phyloP scores from a whole-genome alignment of 345 rosid genomes.

The Noccaea caerulescens region DNA sequence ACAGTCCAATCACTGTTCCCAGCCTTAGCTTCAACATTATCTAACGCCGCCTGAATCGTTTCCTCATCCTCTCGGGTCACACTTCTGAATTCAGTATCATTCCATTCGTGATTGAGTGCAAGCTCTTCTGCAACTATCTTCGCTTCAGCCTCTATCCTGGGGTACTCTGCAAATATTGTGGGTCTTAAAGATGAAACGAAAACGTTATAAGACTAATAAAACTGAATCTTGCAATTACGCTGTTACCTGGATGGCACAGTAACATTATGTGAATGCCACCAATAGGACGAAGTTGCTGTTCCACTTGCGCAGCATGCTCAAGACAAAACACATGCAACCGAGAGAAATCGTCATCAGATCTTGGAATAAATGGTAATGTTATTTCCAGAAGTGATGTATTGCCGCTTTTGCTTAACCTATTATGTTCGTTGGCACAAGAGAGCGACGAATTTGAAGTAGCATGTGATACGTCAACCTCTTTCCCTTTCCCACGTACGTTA shows the following conservation, averaged over 20 bases:
- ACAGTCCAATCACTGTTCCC: slow-evolving; percentile 96
- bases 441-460: slow-evolving; percentile 39
- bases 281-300: slow-evolving; percentile 71
- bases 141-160: slow-evolving; percentile 82
- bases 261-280: slow-evolving; percentile 86
- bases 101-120: slow-evolving; percentile 63
- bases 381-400: slow-evolving; percentile 40
- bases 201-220: neutral
- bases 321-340: slow-evolving; percentile 94
- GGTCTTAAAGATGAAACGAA: slow-evolving; percentile 3
- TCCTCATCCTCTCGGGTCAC: slow-evolving; percentile 74
- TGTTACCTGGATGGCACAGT: slow-evolving; percentile 88
- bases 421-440: slow-evolving; percentile 45
- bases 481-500: slow-evolving; percentile 42
- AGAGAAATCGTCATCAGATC: slow-evolving; percentile 77
- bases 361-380: slow-evolving; percentile 49
- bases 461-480: slow-evolving; percentile 34
- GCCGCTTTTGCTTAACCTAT: slow-evolving; percentile 45
- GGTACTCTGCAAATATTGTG: slow-evolving; percentile 74
- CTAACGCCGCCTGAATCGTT: slow-evolving; percentile 68
- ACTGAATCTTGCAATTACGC: slow-evolving; percentile 2
- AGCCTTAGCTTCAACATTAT: slow-evolving; percentile 78
- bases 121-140: slow-evolving; percentile 78
- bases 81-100: slow-evolving; percentile 58
- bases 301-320: slow-evolving; percentile 94